Conservation (phyloP, 305 asterid species). For the Euphrasia arctica region DNA sequence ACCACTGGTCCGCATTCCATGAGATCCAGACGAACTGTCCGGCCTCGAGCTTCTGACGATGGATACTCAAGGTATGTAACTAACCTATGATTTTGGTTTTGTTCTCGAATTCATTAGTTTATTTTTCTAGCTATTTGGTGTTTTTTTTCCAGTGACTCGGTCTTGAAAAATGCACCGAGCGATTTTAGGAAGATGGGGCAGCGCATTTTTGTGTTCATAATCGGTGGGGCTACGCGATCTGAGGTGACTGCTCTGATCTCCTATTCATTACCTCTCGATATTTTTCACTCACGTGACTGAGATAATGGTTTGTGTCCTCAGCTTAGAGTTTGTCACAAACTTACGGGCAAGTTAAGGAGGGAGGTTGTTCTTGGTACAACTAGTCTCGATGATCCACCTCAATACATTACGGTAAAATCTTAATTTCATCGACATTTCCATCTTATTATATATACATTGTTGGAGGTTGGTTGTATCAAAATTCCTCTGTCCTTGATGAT, state of each 20-base stretch:
- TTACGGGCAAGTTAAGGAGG: constrained; percentile 78
- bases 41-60: constrained; percentile 75
- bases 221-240: constrained; percentile 98
- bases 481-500: constrained; percentile 11
- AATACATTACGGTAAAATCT: constrained; percentile 62
- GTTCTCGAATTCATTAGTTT: too few relatives aligned
- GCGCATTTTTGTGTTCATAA: constrained; percentile 76
- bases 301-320: constrained; percentile 32
- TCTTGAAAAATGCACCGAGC: constrained; percentile 40
- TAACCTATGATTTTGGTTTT: constrained; percentile 16
- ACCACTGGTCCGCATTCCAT: constrained; percentile 65
- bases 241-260: constrained; percentile 51
- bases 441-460: not conserved
- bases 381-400: constrained; percentile 88
- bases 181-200: constrained; percentile 90
- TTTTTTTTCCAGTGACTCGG: constrained; percentile 63
- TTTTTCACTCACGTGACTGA: constrained; percentile 23
- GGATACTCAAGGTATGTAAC: constrained; percentile 74
- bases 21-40: constrained; percentile 93
- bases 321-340: constrained; percentile 97
- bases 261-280: not conserved
- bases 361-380: constrained; percentile 97
- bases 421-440: not conserved
- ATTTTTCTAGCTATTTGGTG: constrained; percentile 14
- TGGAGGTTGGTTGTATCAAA: not conserved